phyloP scores from a whole-genome alignment of 2,329 filamentous ascomycete species.

The Thelonectria discophora region DNA sequence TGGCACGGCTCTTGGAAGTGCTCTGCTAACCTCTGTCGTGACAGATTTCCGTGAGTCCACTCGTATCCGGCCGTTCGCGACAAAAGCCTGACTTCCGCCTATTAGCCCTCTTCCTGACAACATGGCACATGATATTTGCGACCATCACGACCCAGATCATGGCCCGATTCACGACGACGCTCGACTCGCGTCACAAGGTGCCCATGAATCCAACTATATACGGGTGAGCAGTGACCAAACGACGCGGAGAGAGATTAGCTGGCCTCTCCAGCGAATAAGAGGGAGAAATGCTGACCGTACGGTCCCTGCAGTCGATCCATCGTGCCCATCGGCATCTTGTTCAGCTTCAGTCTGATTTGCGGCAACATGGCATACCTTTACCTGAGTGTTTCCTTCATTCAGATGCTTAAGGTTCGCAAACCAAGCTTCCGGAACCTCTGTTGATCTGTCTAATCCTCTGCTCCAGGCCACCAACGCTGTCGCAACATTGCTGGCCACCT shows the following conservation, averaged over 20 bases:
- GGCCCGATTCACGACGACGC: slow-evolving; percentile 20
- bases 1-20: neutral
- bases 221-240: slow-evolving; percentile 1
- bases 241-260: neutral
- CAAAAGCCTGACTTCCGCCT: neutral
- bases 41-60: slow-evolving; percentile 20
- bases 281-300: neutral
- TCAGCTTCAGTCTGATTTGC: slow-evolving; percentile 25
- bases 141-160: slow-evolving; percentile 17
- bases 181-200: slow-evolving; percentile 26
- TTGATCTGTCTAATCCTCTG: neutral
- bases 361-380: slow-evolving; percentile 23
- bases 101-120: slow-evolving; percentile 21
- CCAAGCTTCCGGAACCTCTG: neutral
- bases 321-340: slow-evolving; percentile 21
- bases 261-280: neutral
- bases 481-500: slow-evolving; percentile 17
- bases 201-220: slow-evolving; percentile 21
- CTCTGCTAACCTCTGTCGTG: neutral
- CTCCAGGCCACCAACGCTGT: slow-evolving; percentile 23
- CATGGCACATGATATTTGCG: slow-evolving; percentile 26
- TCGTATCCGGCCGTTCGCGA: neutral
- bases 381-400: slow-evolving; percentile 24
- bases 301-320: slow-evolving; percentile 11
- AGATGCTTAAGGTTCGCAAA: slow-evolving; percentile 18